A percentile compares a stretch with the other conserved stretches of the same genome.
Conservation (phyloP, 2,329 filamentous ascomycete species). For the Trichoderma breve region DNA sequence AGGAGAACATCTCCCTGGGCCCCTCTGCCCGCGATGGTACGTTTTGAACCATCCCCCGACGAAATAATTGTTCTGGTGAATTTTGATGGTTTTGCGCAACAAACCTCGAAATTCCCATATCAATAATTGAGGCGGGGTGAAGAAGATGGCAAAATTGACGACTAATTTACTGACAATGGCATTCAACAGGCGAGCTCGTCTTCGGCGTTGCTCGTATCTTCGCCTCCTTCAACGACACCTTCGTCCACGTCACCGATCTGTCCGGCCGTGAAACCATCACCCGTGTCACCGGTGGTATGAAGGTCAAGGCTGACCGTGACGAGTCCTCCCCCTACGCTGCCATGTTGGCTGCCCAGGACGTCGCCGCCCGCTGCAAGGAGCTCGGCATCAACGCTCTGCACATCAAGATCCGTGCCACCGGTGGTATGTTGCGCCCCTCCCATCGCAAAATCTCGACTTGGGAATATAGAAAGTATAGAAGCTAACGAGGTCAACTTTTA, state of each 20-base stretch:
- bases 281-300: slow-evolving; percentile 99
- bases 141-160: not conserved
- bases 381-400: slow-evolving; percentile 85
- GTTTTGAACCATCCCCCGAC: slow-evolving; percentile 6
- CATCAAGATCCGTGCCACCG: slow-evolving; percentile 99
- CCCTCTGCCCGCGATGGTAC: slow-evolving; percentile 94
- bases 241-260: slow-evolving; percentile 99
- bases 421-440: slow-evolving; percentile 59
- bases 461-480: not conserved
- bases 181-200: slow-evolving; percentile 77
- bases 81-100: not conserved
- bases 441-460: not conserved
- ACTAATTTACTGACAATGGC: slow-evolving; percentile 21
- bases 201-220: slow-evolving; percentile 97
- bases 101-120: not conserved
- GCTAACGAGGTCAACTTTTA: slow-evolving; percentile 17
- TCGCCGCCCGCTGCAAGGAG: slow-evolving; percentile 79
- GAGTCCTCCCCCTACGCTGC: slow-evolving; percentile 99
- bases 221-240: slow-evolving; percentile 90
- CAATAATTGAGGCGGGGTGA: not conserved
- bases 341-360: slow-evolving; percentile 99
- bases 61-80: not conserved
- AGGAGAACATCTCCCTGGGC: slow-evolving; percentile 98
- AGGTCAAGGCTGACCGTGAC: slow-evolving; percentile 99
- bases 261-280: slow-evolving; percentile 99